Evolutionary conservation across 495 filamentous ascomycete genomes (phyloP), one percentile per base, ranked within the genome.

Genomic region (Chaetomium fimeti): DNA sequence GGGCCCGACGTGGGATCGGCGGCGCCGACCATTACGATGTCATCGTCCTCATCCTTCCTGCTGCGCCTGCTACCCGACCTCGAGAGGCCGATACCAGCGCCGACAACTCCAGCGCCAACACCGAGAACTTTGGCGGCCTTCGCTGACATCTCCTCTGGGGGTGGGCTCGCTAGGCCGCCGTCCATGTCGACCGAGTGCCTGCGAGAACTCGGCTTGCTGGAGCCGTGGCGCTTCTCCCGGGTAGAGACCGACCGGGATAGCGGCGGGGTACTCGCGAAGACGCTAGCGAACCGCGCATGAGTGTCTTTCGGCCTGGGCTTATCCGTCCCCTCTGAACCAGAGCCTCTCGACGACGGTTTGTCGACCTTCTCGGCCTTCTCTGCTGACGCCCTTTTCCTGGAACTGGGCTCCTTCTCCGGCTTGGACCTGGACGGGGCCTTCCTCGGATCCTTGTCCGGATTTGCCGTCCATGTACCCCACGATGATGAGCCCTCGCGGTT

Each of bases 91-190:
- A 64, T 22, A 2, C 61, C 68, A 11, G 61, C 61, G 18, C 58
- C 63, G 38, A 38, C 63, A 13, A 52, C 13, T 13, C 52, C 61
- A 29, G 63, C 63, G 29, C 76, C 75, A 25, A 84, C 73, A 29
- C 82, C 83, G 13, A 84, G 72, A 49, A 84, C 65, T 66, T 76
- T 83, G 42, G 82, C 82, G n/a, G 83, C 83, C 68, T 84, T 85
- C 6, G 77, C 70, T 4, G 77, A 75, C 73, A 84, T 81, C 18
- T 77, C 77, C 40, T 82, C 77, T 1, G 81, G 80, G 0, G 82
- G 83, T 5, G 82, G 81, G 18, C 78, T 83, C 29, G 72, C 71
- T 24, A 84, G 68, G 22, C 77, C 82, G 40, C 70, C 71, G 25
- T 67, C 67, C 66, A 82, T 76, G 15, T 81, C 78, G 11, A 79